Percentiles rank a stretch among this genome's conserved stretches.
Evolutionary conservation across 352 stramenopile genomes (phyloP).

Genomic region (Globisporangium barbulae): DNA sequence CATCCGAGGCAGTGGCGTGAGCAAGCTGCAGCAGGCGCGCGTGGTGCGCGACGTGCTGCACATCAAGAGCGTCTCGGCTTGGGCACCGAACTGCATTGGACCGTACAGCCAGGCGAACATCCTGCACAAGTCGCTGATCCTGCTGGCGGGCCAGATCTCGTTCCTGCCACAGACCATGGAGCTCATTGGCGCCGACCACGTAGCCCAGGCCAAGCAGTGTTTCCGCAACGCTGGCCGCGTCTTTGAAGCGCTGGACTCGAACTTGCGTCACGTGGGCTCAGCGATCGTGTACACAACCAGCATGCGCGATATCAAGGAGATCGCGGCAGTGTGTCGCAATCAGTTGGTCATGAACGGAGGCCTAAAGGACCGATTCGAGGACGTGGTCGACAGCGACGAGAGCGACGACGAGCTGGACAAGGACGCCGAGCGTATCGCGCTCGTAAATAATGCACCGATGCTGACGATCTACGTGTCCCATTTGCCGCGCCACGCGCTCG

Average conservation of each 20-base stretch:
- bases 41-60: slow-evolving; percentile 89
- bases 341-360: slow-evolving; percentile 46
- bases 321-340: slow-evolving; percentile 14
- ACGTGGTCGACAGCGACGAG: slow-evolving; percentile 62
- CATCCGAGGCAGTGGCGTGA: slow-evolving; percentile 61
- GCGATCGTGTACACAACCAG: slow-evolving; percentile 58
- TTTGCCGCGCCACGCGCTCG: slow-evolving; percentile 61
- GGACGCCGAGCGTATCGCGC: slow-evolving; percentile 31
- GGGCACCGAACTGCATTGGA: slow-evolving; percentile 98
- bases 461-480: slow-evolving; percentile 64
- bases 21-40: slow-evolving; percentile 57
- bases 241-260: slow-evolving; percentile 75
- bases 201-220: slow-evolving; percentile 46
- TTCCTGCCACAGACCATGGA: slow-evolving; percentile 95
- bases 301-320: not conserved
- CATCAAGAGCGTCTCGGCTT: slow-evolving; percentile 95
- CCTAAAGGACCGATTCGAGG: slow-evolving; percentile 53
- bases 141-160: slow-evolving; percentile 97
- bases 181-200: slow-evolving; percentile 52
- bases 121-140: slow-evolving; percentile 87
- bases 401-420: slow-evolving; percentile 80
- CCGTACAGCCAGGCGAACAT: slow-evolving; percentile 98
- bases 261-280: slow-evolving; percentile 69
- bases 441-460: slow-evolving; percentile 51
- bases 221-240: slow-evolving; percentile 64